Percentiles rank a stretch among this genome's conserved stretches.
Conservation (phyloP, 1,139 yeast genomes). For the Geotrichum cucujoidarum region DNA sequence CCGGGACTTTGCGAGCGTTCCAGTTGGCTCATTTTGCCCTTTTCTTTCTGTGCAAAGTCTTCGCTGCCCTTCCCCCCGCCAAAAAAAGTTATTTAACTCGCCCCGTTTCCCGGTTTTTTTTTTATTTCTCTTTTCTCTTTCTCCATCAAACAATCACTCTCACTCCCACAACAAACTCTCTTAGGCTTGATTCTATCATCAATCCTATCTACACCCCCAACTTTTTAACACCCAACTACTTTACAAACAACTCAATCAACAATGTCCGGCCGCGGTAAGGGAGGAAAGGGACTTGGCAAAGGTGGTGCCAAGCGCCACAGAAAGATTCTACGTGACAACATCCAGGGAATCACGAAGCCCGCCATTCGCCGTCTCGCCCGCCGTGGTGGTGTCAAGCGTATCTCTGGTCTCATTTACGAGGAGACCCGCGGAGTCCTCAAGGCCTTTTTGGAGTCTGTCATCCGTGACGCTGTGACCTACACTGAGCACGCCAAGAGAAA, state of each 20-base stretch:
- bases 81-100: not conserved
- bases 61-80: no score
- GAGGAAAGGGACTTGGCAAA: conserved; percentile 98
- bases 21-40: no score
- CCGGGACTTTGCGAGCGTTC: no score
- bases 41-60: no score
- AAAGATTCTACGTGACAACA: conserved; percentile 98
- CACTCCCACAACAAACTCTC: not conserved
- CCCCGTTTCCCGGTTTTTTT: not conserved
- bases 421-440: conserved; percentile 97
- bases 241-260: not conserved
- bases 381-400: conserved; percentile 99
- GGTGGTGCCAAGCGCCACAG: conserved; percentile 99
- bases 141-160: not conserved
- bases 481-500: conserved; percentile 99
- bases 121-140: not conserved
- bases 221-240: not conserved
- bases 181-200: not conserved
- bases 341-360: conserved; percentile 99
- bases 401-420: conserved; percentile 96
- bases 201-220: not conserved
- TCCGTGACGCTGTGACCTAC: conserved; percentile 98
- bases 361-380: conserved; percentile 99
- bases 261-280: conserved; percentile 90
- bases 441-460: conserved; percentile 93